Evolutionary conservation across 345 rosid species (phyloP).

Genomic region (Sisymbrium irio): DNA sequence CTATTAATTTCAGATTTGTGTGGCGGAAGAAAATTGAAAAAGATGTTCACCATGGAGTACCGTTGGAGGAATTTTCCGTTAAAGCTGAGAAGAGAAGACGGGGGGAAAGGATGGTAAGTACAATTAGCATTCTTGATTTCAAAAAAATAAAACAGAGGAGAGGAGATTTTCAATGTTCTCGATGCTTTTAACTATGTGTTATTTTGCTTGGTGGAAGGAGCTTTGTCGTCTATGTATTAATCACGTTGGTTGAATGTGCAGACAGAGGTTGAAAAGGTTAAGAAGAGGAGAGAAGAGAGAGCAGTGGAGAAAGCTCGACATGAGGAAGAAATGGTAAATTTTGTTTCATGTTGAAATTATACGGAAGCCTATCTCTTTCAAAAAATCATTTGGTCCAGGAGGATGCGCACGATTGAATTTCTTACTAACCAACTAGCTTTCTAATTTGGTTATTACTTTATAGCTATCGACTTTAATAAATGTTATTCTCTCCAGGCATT

Average conservation of each 20-base stretch:
- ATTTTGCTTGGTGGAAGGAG: not conserved
- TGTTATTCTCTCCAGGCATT: constrained; percentile 52
- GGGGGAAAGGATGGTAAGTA: constrained; percentile 81
- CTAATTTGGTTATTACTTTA: not conserved
- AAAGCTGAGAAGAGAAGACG: constrained; percentile 85
- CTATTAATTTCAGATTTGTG: constrained; percentile 56
- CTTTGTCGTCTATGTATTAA: constrained; percentile 11
- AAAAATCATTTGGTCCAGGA: not conserved
- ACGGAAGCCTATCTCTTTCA: not conserved
- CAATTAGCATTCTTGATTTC: not conserved
- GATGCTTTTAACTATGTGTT: not conserved
- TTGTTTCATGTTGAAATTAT: not conserved
- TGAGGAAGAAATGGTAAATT: constrained; percentile 91
- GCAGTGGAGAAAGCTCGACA: constrained; percentile 86
- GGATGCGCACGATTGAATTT: not conserved
- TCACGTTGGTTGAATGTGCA: constrained; percentile 28
- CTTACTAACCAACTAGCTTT: not conserved
- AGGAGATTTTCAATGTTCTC: not conserved
- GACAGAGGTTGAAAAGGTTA: constrained; percentile 95
- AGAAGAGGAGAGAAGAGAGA: constrained; percentile 96
- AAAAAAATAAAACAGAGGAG: not conserved
- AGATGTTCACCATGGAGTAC: constrained; percentile 68
- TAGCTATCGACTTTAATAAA: not conserved
- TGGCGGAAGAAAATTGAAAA: constrained; percentile 94
- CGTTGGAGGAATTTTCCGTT: constrained; percentile 61